Evolutionary conservation across 1,139 yeast species (phyloP).

Genomic region (Saccharomyces pastorianus): DNA sequence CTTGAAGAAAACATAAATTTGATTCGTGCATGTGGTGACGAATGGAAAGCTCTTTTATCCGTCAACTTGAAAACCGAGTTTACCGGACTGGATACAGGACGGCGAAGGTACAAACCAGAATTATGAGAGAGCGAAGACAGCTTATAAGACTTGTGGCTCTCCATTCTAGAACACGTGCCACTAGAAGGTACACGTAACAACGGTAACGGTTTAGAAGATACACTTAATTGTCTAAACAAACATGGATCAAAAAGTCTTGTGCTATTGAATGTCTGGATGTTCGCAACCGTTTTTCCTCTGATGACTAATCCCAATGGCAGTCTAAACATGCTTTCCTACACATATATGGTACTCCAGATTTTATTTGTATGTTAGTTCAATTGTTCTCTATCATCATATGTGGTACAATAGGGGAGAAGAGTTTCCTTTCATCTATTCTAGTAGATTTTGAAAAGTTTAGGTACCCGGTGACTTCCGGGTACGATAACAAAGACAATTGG

Average conservation of each 20-base stretch:
- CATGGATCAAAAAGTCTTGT: not conserved
- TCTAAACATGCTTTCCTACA: not conserved
- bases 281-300: not conserved
- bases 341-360: not conserved
- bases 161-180: no score
- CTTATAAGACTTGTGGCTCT: no score
- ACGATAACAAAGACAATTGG: not conserved
- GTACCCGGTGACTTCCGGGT: no score
- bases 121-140: not conserved
- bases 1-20: slow-evolving; percentile 1
- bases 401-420: not conserved
- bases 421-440: not conserved
- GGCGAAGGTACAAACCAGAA: not conserved
- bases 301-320: not conserved
- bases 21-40: not conserved
- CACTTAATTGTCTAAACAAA: no score
- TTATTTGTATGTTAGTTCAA: no score
- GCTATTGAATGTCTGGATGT: not conserved
- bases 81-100: not conserved
- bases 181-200: no score
- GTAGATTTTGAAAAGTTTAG: no score
- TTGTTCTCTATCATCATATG: no score
- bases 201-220: no score
- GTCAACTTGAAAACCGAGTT: not conserved
- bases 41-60: slow-evolving; percentile 2